These are phyloP conservation scores for Immersiporthe knoxdaviesiana DNA, from an alignment of 2,329 filamentous ascomycete genomes.

Conservation along the genomic window DNA sequence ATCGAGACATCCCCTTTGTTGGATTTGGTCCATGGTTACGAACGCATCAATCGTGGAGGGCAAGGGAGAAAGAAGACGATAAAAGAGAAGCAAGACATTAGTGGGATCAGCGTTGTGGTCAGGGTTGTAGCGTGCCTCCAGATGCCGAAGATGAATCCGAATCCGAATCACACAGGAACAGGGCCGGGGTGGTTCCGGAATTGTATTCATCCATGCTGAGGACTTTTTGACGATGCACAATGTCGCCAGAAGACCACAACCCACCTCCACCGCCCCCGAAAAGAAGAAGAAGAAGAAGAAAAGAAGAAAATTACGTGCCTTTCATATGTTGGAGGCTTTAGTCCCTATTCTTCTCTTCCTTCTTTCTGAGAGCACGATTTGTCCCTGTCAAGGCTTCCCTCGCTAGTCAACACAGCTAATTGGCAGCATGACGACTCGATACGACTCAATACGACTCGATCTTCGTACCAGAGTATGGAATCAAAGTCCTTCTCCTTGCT, in stretches of 20 bases:
- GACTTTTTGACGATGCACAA: background rate
- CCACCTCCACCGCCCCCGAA: background rate
- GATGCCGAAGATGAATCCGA: background rate
- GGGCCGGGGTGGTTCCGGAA: background rate
- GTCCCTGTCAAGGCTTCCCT: background rate
- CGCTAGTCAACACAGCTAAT: background rate
- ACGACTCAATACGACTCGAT: background rate
- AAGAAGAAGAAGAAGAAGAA: background rate
- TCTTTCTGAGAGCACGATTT: background rate
- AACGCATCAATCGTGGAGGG: too few species aligned
- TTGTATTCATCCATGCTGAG: background rate
- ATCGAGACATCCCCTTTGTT: background rate
- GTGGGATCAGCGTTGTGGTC: background rate
- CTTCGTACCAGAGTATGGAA: background rate
- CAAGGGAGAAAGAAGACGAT: too few species aligned
- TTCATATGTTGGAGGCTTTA: background rate
- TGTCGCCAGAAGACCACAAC: background rate
- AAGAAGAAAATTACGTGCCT: background rate
- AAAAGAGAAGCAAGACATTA: background rate
- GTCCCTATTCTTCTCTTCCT: background rate
- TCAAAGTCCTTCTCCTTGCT: background rate
- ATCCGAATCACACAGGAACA: background rate
- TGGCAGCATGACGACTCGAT: slow-evolving; percentile 3
- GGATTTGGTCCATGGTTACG: background rate
- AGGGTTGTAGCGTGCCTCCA: background rate